These are phyloP conservation scores for Cutaneotrichosporon dermatis DNA, from an alignment of 1,284 basidiomycete genomes.

Conservation along the genomic window DNA sequence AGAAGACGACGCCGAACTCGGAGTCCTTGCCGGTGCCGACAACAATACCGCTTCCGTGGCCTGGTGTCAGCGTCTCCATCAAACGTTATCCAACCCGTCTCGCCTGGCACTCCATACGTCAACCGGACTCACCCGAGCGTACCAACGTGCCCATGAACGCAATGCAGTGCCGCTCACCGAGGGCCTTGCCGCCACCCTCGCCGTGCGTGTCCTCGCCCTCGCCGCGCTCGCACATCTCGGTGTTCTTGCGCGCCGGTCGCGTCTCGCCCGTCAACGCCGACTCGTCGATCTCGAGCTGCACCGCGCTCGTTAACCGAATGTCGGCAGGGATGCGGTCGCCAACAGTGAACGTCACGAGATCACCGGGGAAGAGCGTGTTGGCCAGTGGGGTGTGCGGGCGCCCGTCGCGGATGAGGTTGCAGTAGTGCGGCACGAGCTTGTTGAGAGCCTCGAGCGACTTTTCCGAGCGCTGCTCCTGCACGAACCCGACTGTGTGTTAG, in stretches of 20 bases:
- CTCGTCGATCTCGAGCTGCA: constrained; percentile 91
- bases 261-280: constrained; percentile 93
- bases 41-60: constrained; percentile 79
- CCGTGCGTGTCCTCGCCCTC: constrained; percentile 45
- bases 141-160: constrained; percentile 97
- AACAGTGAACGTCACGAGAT: constrained; percentile 78
- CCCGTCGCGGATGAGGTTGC: constrained; percentile 80
- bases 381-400: constrained; percentile 74
- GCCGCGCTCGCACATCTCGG: constrained; percentile 54
- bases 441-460: constrained; percentile 91
- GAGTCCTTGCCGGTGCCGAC: constrained; percentile 84
- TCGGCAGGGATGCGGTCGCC: constrained; percentile 95
- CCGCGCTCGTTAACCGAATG: constrained; percentile 70
- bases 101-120: too few species aligned
- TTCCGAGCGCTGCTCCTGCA: constrained; percentile 92
- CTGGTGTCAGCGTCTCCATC: constrained; percentile 47
- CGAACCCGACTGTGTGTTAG: constrained; percentile 71
- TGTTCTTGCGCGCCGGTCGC: constrained; percentile 67
- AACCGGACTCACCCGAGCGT: constrained; percentile 77
- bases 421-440: constrained; percentile 94
- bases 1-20: constrained; percentile 94
- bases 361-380: constrained; percentile 91
- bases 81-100: too few species aligned
- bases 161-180: constrained; percentile 83
- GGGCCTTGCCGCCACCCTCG: constrained; percentile 58